phyloP scores from a whole-genome alignment of 495 filamentous ascomycete species.

The Niebla homalea region DNA sequence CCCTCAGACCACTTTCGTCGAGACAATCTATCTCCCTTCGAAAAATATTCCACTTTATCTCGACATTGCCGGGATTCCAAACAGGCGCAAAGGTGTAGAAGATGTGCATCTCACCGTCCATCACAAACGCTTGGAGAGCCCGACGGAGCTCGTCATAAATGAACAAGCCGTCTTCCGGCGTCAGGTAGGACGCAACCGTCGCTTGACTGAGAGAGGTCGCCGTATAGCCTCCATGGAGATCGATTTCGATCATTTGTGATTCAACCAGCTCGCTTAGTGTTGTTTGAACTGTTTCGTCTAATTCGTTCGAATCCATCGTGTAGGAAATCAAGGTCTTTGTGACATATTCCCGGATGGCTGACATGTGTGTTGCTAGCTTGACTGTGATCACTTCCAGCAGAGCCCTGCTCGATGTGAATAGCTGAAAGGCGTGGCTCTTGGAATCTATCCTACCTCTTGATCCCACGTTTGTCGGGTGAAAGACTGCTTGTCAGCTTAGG shows the following conservation, averaged over 20 bases:
- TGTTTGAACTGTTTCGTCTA: slow-evolving; percentile 41
- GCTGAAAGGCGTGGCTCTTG: background rate
- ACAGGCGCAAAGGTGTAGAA: slow-evolving; percentile 73
- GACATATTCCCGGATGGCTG: slow-evolving; percentile 60
- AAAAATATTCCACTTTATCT: slow-evolving; percentile 62
- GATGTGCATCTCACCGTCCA: slow-evolving; percentile 77
- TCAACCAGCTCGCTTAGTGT: slow-evolving; percentile 40
- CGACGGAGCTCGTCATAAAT: slow-evolving; percentile 54
- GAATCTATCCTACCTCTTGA: slow-evolving; percentile 41
- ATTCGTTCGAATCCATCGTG: slow-evolving; percentile 22
- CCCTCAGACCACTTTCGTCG: slow-evolving; percentile 58
- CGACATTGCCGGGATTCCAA: slow-evolving; percentile 28
- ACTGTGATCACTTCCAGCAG: slow-evolving; percentile 65
- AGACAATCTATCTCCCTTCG: slow-evolving; percentile 55
- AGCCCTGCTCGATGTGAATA: slow-evolving; percentile 33
- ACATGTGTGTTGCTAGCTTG: slow-evolving; percentile 51
- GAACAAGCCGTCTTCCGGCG: slow-evolving; percentile 67
- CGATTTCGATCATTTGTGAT: slow-evolving; percentile 40
- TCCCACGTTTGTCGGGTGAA: slow-evolving; percentile 51
- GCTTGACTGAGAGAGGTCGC: slow-evolving; percentile 58
- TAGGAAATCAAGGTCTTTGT: slow-evolving; percentile 53
- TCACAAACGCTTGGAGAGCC: slow-evolving; percentile 61
- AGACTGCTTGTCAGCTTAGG: slow-evolving; percentile 59
- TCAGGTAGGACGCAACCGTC: slow-evolving; percentile 57
- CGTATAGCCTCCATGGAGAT: slow-evolving; percentile 35